Evolutionary conservation across 495 filamentous ascomycete species (phyloP).

Genomic region (Cercophora newfieldiana): DNA sequence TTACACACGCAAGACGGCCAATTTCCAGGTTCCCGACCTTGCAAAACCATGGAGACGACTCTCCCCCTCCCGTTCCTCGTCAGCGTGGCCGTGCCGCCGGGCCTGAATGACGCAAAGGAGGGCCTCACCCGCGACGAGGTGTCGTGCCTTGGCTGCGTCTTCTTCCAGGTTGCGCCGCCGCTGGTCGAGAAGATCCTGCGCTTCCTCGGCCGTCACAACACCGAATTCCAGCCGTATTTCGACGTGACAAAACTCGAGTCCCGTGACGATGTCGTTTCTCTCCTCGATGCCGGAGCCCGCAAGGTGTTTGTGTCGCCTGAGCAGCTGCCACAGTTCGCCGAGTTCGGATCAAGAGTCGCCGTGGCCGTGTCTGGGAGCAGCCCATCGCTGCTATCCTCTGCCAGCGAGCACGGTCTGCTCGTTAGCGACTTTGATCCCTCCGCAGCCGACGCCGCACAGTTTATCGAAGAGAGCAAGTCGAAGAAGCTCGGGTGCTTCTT

Average conservation of each 20-base stretch:
- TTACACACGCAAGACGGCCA: not conserved
- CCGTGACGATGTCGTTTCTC: constrained; percentile 68
- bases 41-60: constrained; percentile 55
- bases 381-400: constrained; percentile 30
- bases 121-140: constrained; percentile 69
- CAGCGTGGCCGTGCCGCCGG: constrained; percentile 56
- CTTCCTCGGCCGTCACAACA: constrained; percentile 70
- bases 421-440: constrained; percentile 48
- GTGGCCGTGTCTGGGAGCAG: constrained; percentile 38
- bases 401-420: constrained; percentile 44
- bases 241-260: constrained; percentile 71
- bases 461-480: constrained; percentile 46
- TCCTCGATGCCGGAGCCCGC: constrained; percentile 84
- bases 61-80: constrained; percentile 59
- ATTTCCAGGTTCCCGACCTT: too few relatives aligned
- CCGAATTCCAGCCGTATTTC: constrained; percentile 68
- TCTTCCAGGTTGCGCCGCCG: constrained; percentile 61
- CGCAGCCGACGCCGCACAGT: constrained; percentile 39
- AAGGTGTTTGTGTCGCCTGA: constrained; percentile 79
- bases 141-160: constrained; percentile 74
- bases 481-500: constrained; percentile 49
- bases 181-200: constrained; percentile 58
- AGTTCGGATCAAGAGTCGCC: constrained; percentile 47
- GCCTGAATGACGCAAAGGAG: constrained; percentile 45
- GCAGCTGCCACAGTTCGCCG: constrained; percentile 50